phyloP scores from a whole-genome alignment of 306 rosid species.

The Hippophae tibetana region DNA sequence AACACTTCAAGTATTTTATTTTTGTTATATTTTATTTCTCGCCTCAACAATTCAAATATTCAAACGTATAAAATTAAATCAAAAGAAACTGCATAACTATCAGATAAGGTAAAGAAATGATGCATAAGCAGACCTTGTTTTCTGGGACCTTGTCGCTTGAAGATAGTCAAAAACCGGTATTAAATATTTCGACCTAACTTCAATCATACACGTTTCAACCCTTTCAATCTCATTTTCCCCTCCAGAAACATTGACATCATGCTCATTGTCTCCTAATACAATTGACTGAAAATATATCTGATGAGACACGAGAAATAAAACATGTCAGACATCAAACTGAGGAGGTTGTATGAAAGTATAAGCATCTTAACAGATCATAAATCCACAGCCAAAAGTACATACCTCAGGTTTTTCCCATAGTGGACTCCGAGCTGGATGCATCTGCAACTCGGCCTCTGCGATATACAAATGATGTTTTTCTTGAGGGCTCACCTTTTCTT shows the following conservation, averaged over 20 bases:
- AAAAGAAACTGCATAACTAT: no score
- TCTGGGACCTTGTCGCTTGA: slow-evolving; percentile 39
- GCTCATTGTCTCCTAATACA: slow-evolving; percentile 38
- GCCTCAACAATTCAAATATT: no score
- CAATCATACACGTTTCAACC: slow-evolving; percentile 52
- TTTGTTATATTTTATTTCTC: no score
- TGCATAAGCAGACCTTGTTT: slow-evolving; percentile 40
- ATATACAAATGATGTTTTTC: slow-evolving; percentile 71
- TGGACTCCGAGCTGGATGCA: slow-evolving; percentile 57
- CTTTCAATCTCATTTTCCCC: slow-evolving; percentile 83
- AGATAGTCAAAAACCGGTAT: slow-evolving; percentile 69
- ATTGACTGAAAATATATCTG: slow-evolving; percentile 78
- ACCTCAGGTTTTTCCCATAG: slow-evolving; percentile 85
- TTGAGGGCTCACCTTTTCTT: slow-evolving; percentile 38
- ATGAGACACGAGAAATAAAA: slow-evolving; percentile 19
- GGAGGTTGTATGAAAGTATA: slow-evolving; percentile 6
- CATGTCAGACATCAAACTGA: slow-evolving; percentile 12
- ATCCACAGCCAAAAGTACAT: slow-evolving; percentile 9
- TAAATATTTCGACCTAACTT: slow-evolving; percentile 68
- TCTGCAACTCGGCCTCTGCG: slow-evolving; percentile 92
- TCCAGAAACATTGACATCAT: slow-evolving; percentile 33
- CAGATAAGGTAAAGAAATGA: background rate
- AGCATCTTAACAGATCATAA: slow-evolving; percentile 1
- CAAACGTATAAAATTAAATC: no score
- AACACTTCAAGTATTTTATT: no score